phyloP scores from a whole-genome alignment of 805 yeast species.

The Diddensiella caesifluorescens region DNA sequence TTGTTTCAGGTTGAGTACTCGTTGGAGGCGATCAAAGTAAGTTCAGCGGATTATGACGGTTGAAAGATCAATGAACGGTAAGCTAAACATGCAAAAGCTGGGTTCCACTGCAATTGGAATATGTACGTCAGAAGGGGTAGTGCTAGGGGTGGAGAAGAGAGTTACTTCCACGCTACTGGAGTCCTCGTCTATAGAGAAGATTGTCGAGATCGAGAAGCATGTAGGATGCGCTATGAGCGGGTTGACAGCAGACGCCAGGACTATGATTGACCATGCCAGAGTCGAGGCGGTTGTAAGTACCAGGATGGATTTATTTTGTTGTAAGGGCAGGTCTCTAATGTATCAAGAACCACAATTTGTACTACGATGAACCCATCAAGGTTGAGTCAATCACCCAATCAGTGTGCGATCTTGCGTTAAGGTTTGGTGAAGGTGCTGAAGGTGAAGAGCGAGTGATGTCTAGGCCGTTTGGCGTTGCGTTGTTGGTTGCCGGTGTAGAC shows the following conservation, averaged over 20 bases:
- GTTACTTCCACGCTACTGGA: slow-evolving; percentile 91
- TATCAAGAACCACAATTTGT: slow-evolving; percentile 73
- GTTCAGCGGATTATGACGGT: too few relatives aligned
- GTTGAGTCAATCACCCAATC: slow-evolving; percentile 94
- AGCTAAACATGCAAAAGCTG: slow-evolving; percentile 31
- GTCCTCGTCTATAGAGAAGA: slow-evolving; percentile 89
- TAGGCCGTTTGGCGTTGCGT: slow-evolving; percentile 97
- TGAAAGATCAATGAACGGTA: neutral
- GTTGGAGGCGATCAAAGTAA: slow-evolving; percentile 85
- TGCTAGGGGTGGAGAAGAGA: slow-evolving; percentile 94
- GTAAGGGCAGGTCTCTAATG: too few relatives aligned
- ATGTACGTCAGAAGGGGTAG: slow-evolving; percentile 90
- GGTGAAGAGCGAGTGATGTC: slow-evolving; percentile 96
- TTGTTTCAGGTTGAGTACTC: slow-evolving; percentile 97
- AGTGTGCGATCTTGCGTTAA: slow-evolving; percentile 91
- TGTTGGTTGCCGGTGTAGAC: slow-evolving; percentile 91
- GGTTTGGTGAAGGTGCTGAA: slow-evolving; percentile 96
- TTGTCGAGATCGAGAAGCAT: slow-evolving; percentile 88
- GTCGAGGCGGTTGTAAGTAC: slow-evolving; percentile 49
- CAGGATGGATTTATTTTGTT: too few relatives aligned
- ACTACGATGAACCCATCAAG: slow-evolving; percentile 86
- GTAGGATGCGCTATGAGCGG: slow-evolving; percentile 99
- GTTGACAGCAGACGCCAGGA: slow-evolving; percentile 95
- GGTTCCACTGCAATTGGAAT: slow-evolving; percentile 99
- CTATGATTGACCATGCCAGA: slow-evolving; percentile 98